Base-by-base conservation (phyloP, 495 filamentous ascomycete genomes). In the Aspergillus homomorphus region DNA sequence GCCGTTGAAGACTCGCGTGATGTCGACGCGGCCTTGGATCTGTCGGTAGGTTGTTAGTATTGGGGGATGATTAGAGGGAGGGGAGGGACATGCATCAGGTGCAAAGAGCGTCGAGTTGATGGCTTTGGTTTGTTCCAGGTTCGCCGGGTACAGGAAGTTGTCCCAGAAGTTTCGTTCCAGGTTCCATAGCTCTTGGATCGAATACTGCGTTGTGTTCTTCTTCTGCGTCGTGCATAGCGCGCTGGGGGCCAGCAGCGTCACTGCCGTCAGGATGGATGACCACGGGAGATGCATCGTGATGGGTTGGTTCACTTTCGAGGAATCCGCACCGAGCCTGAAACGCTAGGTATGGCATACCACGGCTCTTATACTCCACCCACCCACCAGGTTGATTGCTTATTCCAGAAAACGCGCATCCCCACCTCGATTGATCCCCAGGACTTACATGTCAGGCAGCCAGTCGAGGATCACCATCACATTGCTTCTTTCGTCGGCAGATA, bases 1-100 rank as follows among this genome's bases (percentile, higher is more conserved):
- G 54, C 79, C 78, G n/a, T 70, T 62, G 52, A 82, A 81, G 19
- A 72, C 76, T 7, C 79, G 73, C 16, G 79, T 80, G 30, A 79
- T 68, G 59, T 79, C 78, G 18, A 81, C 77, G 16, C 78, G 75
- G 14, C 78, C 78, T 73, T 77, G 65, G 16, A 81, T 66, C 69
- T 74, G 20, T 24, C 10, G 18, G 7, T 23, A 7, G 5, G 3
- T n/a, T n/a, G 20, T 10, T 18, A 15, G 12, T 6, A 24, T 21
- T 14, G 9, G 15, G n/a, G 26, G 4, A 20, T 24, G 26, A 18
- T 18, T 28, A 23, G 48, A 14, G 20, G 14, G 15, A 19, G 16
- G 19, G 1, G 16, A 16, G 8, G 4, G 46, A 3, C 54, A 45
- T 54, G 72, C 77, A 62, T 81, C 61, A 12, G 71, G 46, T 1